These are phyloP conservation scores for Globisporangium nunn DNA, from an alignment of 352 stramenopile genomes.

Conservation along the genomic window DNA sequence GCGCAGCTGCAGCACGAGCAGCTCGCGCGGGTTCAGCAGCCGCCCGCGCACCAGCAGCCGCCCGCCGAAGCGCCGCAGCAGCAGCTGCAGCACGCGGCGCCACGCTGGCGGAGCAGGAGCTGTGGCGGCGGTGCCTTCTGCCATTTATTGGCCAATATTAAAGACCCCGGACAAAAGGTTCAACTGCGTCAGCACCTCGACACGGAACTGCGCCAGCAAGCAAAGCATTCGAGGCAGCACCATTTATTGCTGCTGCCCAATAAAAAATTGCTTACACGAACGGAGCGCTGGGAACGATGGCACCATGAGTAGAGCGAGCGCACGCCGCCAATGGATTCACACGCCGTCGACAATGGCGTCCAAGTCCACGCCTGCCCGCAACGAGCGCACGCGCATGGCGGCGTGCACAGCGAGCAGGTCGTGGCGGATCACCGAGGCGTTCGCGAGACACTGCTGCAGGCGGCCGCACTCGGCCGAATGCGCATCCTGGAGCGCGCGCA, in stretches of 20 bases:
- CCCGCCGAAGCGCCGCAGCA: conserved; percentile 25
- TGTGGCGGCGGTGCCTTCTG: too few relatives aligned
- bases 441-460: conserved; percentile 13
- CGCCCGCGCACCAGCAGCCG: conserved; percentile 25
- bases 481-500: conserved; percentile 7
- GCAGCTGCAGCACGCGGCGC: conserved; percentile 11
- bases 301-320: too few relatives aligned
- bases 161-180: too few relatives aligned
- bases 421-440: conserved; percentile 9
- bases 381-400: conserved; percentile 11
- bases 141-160: too few relatives aligned
- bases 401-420: conserved; percentile 14
- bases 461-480: conserved; percentile 4
- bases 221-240: too few relatives aligned
- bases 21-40: conserved; percentile 36
- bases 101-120: background rate
- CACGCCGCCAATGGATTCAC: too few relatives aligned
- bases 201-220: too few relatives aligned
- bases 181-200: too few relatives aligned
- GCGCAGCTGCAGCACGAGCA: conserved; percentile 23
- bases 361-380: conserved; percentile 5
- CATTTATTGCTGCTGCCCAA: too few relatives aligned
- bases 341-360: background rate
- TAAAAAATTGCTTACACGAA: too few relatives aligned
- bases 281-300: too few relatives aligned